Evolutionary conservation across 1,139 yeast genomes (phyloP), one percentile per base, ranked within the genome.

Genomic region (Sugiyamaella novakii): DNA sequence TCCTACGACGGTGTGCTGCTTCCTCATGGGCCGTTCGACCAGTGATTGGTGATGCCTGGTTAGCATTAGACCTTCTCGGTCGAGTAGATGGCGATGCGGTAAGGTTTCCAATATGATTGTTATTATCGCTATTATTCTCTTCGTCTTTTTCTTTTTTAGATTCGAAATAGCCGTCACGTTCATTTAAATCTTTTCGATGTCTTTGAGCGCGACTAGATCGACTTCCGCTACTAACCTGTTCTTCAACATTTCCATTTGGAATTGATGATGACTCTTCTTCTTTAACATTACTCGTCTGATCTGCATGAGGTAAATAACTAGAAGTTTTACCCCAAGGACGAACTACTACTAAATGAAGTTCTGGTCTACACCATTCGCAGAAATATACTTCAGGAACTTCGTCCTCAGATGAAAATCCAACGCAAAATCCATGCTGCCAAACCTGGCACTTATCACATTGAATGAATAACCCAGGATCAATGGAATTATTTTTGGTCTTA

Each of bases 391-490:
- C 96, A 1, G 96, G 96, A 0, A 88, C 88, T 52, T 80, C 84
- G 28, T 80, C 83, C 56, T 82, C 86, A 44, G 79, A 78, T 54
- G 74, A 75, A 52, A 87, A 77, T 1, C 96, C 95, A 35, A 92
- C 97, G 71, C 98, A 92, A 68, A 76, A 89, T 2, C 97, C 98
- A 66, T 92, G 98, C 68, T 92, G 98, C 98, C 98, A 92, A 8
- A 84, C 96, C 21, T 88, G 82, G 70, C 98, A 92, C 55, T 78
- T 76, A 60, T 92, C 98, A 74, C 98, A 92, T 68, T 85, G 94
- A 59, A 87, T 85, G 67, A 84, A 87, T 46, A 86, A 76, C 2
- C 94, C 94, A 52, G 83, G 82, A 55, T 84, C 86, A 47, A 84
- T 78, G 46, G 87, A 84, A 41, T 79, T 79, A 56, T 74, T 77